Evolutionary conservation across 192 early-diverging fungal genomes (phyloP).

Genomic region (Entomortierella chlamydospora): DNA sequence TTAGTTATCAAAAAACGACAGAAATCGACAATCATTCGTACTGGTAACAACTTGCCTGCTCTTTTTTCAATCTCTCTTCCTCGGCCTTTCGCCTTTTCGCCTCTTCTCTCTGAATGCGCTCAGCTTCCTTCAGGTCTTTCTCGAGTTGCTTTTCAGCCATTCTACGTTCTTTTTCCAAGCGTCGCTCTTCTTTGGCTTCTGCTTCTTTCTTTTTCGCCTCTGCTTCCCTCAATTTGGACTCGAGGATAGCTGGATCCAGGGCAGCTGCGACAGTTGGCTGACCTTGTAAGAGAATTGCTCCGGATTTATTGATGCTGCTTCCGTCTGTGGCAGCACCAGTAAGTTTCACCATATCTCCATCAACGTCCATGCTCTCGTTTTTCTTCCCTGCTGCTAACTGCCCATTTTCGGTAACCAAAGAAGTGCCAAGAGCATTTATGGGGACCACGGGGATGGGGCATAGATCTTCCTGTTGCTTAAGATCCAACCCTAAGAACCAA

Average conservation of each 20-base stretch:
- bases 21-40: background rate
- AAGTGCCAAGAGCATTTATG: background rate
- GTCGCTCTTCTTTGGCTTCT: slow-evolving; percentile 47
- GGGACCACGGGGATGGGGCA: slow-evolving; percentile 23
- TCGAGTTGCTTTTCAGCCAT: slow-evolving; percentile 42
- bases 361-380: slow-evolving; percentile 33
- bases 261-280: slow-evolving; percentile 29
- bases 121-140: slow-evolving; percentile 56
- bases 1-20: background rate
- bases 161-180: slow-evolving; percentile 56
- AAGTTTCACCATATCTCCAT: background rate
- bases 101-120: slow-evolving; percentile 49
- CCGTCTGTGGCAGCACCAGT: background rate
- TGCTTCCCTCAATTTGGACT: slow-evolving; percentile 37
- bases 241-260: slow-evolving; percentile 32
- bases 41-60: slow-evolving; percentile 9
- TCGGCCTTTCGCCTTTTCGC: slow-evolving; percentile 59
- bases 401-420: background rate
- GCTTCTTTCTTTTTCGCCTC: slow-evolving; percentile 55
- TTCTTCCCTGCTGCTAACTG: background rate
- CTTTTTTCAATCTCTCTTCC: slow-evolving; percentile 35
- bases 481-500: slow-evolving; percentile 43
- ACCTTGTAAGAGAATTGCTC: slow-evolving; percentile 17
- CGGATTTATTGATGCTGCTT: background rate
- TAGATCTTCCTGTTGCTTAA: slow-evolving; percentile 32